Base-by-base conservation (phyloP, 2,329 filamentous ascomycete species). In the Venturia asperata region DNA sequence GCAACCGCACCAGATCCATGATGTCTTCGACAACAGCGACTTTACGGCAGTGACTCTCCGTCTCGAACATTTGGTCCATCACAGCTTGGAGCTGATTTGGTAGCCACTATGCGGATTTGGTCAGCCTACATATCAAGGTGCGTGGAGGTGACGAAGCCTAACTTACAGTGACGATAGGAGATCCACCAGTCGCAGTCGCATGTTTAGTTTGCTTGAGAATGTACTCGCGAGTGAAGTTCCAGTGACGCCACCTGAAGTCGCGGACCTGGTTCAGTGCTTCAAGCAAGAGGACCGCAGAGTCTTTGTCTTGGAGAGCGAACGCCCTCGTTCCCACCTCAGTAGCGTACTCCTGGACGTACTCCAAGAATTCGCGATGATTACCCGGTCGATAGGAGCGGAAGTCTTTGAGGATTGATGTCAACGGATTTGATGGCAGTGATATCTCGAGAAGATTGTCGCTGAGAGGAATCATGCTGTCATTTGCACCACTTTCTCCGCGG, bases 401-500 rank as follows among this genome's bases (percentile, higher is more conserved):
- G 75, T 97, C 93, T 68, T 86, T 81, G 24, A 97, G 83, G 73
- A 96, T 96, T 65, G 88, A 86, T 0, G 92, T 97, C 58, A 97
- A 85, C 0, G 93, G 93, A 5, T 92, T 97, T 64, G 86, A 80
- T 1, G 93, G 93, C 91, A 97, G 96, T 68, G 86, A 82, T 56
- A 97, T 87, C 74, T 94, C 85, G 66, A 94, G 83, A 63, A 97
- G 82, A 74, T 93, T 92, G 76, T 97, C 93, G 72, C 93, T 86
- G 3, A 97, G 84, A 3, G 93, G 92, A 64, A 96, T 87, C 82
- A 97, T 97, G 78, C 87, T 90, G 79, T 97, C 93, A 74, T 97
- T 97, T 69, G 93, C 93, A 55, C 93, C 93, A 62, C 87, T 92
- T 79, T 97, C 93, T 70, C 93, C 93, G 41, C 93, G 87, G 83